phyloP scores from a whole-genome alignment of 2,329 filamentous ascomycete genomes.

The Tolypocladium pustulatum region DNA sequence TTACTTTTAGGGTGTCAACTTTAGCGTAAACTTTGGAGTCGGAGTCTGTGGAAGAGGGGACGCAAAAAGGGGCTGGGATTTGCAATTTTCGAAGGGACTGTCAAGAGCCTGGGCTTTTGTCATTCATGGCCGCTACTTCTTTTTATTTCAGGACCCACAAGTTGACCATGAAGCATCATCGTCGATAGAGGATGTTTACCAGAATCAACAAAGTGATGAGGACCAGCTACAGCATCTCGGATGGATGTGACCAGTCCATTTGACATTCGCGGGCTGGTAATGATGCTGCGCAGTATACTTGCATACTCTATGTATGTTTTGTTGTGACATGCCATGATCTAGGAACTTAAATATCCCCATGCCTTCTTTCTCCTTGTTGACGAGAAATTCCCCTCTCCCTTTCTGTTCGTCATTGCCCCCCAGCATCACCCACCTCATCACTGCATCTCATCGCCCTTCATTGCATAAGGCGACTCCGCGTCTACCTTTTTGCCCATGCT shows the following conservation, averaged over 20 bases:
- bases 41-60: background rate
- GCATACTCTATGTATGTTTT: background rate
- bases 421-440: background rate
- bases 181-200: background rate
- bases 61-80: background rate
- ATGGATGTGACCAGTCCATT: background rate
- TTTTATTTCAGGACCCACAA: background rate
- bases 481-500: slow-evolving; percentile 13
- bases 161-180: background rate
- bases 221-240: no score
- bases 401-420: background rate
- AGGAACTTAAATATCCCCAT: no score
- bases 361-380: background rate
- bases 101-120: background rate
- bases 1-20: background rate
- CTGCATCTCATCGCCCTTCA: background rate
- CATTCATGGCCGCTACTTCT: background rate
- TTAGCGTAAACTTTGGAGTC: slow-evolving; percentile 1
- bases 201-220: background rate
- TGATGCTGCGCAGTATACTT: background rate
- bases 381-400: background rate
- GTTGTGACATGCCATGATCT: background rate
- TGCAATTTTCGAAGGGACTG: background rate
- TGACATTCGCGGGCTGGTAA: background rate
- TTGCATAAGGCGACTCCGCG: slow-evolving; percentile 7